Evolutionary conservation across 805 yeast species (phyloP), one percentile per base, ranked within the genome.

Genomic region (Kodamaea kaohsiungensis): DNA sequence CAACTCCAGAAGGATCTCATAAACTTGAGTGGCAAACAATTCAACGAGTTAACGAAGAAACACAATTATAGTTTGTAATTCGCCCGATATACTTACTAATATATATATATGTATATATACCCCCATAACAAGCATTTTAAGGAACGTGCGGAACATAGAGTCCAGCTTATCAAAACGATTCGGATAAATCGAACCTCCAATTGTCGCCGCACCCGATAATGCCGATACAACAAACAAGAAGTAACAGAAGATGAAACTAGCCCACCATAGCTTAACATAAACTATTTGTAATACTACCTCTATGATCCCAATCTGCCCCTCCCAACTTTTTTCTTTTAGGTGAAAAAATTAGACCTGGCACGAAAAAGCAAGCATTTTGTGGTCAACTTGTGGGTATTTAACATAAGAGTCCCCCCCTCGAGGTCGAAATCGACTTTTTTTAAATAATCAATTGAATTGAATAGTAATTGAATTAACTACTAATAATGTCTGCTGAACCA

Each of bases 401-500:
- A 40, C 45, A 40, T 30, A 19, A 17, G 16, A 22, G 19, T 40
- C 45, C 45, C 45, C 45, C 45, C 25, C 25, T 16, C 45, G 25
- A 22, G 25, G 25, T 22, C 25, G 25, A 22, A 22, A 22, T 22
- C 25, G 25, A 22, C 25, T 17, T 19, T 40, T 40, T 40, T 40
- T 40, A 16, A n/a, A 22, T 22, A 22, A 22, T 18, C 51, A 48
- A 38, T 48, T 48, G 40, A 39, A 27, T 48, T 17, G 43, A 22
- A 35, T 5, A 22, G 3, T 22, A 22, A 4, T 6, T 22, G 25
- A 22, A 4, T 22, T 22, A 7, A 17, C 27, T 30, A 47, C n/a
- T 42, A 48, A 48, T 18, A 17, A 50, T 50, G 53, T 61, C 71
- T 18, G 56, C 66, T 16, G 65, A 69, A 53, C 49, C 78, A 55